phyloP scores from a whole-genome alignment of 495 filamentous ascomycete species.

The Amniculicola lignicola region DNA sequence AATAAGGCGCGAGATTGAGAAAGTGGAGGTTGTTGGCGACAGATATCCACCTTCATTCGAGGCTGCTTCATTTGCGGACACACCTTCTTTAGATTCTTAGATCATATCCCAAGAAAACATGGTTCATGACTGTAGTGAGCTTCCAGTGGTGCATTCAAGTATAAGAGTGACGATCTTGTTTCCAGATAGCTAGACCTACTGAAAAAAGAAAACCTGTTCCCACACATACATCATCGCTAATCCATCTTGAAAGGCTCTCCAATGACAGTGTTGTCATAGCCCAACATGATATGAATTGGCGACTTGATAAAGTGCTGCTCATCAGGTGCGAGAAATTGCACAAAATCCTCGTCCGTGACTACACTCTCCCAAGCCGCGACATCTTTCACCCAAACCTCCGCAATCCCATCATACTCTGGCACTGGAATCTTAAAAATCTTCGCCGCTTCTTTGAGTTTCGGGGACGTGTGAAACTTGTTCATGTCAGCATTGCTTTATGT shows the following conservation, averaged over 20 bases:
- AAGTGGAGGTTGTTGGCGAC: conserved; percentile 32
- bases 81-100: conserved; percentile 25
- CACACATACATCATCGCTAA: not conserved
- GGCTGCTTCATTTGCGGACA: conserved; percentile 34
- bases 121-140: no score
- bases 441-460: conserved; percentile 17
- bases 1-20: conserved; percentile 39
- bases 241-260: conserved; percentile 9
- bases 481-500: no score
- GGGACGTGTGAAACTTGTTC: conserved; percentile 28
- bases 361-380: conserved; percentile 30
- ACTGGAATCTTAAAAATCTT: conserved; percentile 25
- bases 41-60: conserved; percentile 37
- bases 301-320: conserved; percentile 28
- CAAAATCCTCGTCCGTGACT: conserved; percentile 24
- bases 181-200: no score
- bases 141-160: no score
- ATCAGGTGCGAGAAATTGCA: conserved; percentile 24
- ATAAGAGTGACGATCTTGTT: no score
- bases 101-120: no score
- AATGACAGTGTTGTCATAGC: conserved; percentile 30
- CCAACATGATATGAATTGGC: conserved; percentile 28
- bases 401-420: conserved; percentile 33
- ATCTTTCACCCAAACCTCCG: conserved; percentile 34
- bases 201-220: no score